Conservation (phyloP, 106 monocot genomes). For the Dendrobium officinale region DNA sequence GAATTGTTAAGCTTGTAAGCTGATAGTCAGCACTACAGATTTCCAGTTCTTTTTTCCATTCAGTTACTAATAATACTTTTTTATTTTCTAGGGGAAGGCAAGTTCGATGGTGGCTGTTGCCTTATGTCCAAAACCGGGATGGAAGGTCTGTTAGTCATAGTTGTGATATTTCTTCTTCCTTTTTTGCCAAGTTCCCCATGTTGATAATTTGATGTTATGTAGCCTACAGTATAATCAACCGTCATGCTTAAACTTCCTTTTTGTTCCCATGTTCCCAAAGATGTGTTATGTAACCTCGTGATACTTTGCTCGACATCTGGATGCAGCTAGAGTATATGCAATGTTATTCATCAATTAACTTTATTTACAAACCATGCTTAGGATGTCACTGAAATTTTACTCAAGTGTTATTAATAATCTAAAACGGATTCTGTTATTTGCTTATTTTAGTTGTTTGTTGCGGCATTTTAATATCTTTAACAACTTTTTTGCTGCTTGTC, state of each 20-base stretch:
- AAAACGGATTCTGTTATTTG: neutral
- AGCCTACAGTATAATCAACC: neutral
- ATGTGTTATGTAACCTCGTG: neutral
- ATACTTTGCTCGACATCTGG: neutral
- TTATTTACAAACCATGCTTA: neutral
- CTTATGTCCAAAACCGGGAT: constrained; percentile 72
- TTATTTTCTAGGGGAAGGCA: constrained; percentile 71
- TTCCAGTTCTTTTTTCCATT: neutral
- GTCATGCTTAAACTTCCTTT: neutral
- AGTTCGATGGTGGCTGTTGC: constrained; percentile 96
- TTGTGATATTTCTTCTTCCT: neutral
- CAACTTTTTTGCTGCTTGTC: constrained; percentile 1
- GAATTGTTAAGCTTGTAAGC: neutral
- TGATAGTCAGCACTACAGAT: neutral
- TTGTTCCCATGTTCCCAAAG: neutral
- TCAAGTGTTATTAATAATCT: neutral
- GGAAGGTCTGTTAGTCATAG: constrained; percentile 51
- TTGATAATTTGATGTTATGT: neutral
- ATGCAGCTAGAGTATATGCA: neutral
- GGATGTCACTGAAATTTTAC: neutral
- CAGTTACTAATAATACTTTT: constrained; percentile 1
- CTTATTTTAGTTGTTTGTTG: neutral
- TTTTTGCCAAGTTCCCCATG: neutral
- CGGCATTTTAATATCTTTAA: neutral
- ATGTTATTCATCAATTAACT: neutral